A percentile compares a stretch with the other conserved stretches of the same genome.
phyloP scores from a whole-genome alignment of 2,329 filamentous ascomycete species.

The Diaporthe sp. region DNA sequence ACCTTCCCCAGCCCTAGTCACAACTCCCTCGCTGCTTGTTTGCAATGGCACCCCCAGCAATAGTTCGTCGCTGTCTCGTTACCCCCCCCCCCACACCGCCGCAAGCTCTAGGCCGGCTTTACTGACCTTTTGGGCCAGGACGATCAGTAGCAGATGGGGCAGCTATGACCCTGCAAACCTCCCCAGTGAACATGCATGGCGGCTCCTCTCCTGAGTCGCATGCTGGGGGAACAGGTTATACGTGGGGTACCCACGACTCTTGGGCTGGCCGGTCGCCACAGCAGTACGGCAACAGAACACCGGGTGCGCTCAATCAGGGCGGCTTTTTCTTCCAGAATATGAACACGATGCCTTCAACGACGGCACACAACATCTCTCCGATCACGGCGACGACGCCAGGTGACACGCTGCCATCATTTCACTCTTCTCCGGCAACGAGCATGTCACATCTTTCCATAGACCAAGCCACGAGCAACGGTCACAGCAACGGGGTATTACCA shows the following conservation, averaged over 20 bases:
- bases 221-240: constrained; percentile 33
- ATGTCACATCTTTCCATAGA: constrained; percentile 36
- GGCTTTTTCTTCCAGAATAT: constrained; percentile 34
- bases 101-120: constrained; percentile 36
- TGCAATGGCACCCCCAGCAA: constrained; percentile 44
- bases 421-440: constrained; percentile 35
- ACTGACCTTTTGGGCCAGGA: constrained; percentile 31
- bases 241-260: constrained; percentile 33
- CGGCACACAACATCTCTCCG: constrained; percentile 34
- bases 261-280: constrained; percentile 35
- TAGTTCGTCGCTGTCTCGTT: constrained; percentile 41
- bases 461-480: constrained; percentile 28
- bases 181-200: constrained; percentile 33
- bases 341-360: constrained; percentile 33
- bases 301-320: constrained; percentile 27
- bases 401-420: constrained; percentile 34
- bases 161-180: constrained; percentile 34
- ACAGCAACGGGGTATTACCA: constrained; percentile 34
- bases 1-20: constrained; percentile 40
- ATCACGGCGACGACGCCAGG: constrained; percentile 35
- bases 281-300: constrained; percentile 32
- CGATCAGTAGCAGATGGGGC: constrained; percentile 33
- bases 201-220: constrained; percentile 34
- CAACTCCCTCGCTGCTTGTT: constrained; percentile 59
- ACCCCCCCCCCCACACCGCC: too few species aligned